Base-by-base conservation (phyloP, 202 grass and related monocot genomes). In the Panicum virgatum region DNA sequence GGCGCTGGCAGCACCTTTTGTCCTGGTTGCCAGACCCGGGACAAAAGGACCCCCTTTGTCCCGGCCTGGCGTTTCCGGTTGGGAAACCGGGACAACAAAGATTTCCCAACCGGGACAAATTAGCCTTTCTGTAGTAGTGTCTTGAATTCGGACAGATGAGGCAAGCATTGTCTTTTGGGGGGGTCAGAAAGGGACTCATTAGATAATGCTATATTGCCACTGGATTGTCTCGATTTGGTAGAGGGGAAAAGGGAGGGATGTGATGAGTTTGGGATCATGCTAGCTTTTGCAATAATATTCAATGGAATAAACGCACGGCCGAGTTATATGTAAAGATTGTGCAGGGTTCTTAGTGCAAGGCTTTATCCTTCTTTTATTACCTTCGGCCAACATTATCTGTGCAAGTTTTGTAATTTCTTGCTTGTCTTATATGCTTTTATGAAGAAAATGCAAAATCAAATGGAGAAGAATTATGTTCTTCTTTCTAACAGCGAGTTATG, bases 111-210 rank as follows among this genome's bases (percentile, higher is more conserved):
- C n/a, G n/a, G n/a, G n/a, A n/a, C n/a, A n/a, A n/a, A n/a, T n/a
- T n/a, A n/a, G n/a, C n/a, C n/a, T n/a, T n/a, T n/a, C n/a, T n/a
- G n/a, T n/a, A n/a, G n/a, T n/a, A n/a, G n/a, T n/a, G n/a, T n/a
- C n/a, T 68, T 61, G 61, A 67, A 74, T 75, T 76, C 39, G 78
- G 70, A 76, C 62, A 52, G 70, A 81, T 69, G 51, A 81, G 70
- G 77, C 51, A 80, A 80, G 50, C 77, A 86, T 67, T 38, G 29
- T 26, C 70, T 69, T 86, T 60, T 67, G 10, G 26, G 27, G 26
- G 27, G 48, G 5, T 58, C 61, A 67, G 48, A 75, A 80, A 86
- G 36, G 58, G 13, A 37, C 37, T 63, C 66, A 34, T 25, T 79
- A 57, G 51, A 73, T 46, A 73, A 56, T 39, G 75, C 75, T 47